A percentile compares a stretch with the other conserved stretches of the same genome.
Evolutionary conservation across 2,329 filamentous ascomycete species (phyloP).

Genomic region (Hypoxylon sp.): DNA sequence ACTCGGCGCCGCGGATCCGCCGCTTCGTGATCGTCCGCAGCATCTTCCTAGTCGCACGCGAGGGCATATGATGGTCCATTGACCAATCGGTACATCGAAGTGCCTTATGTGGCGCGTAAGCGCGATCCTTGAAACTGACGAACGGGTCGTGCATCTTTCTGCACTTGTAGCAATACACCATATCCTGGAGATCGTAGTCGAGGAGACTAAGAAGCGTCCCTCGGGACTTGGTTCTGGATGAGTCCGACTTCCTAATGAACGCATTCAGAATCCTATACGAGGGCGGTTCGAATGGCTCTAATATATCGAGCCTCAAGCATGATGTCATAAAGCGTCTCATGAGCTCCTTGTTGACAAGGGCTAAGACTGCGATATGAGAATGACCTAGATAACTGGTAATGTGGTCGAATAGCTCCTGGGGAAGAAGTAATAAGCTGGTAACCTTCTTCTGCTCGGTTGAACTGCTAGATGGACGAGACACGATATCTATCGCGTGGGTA

Average conservation of each 20-base stretch:
- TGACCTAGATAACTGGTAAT: constrained; percentile 36
- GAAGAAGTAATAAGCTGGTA: constrained; percentile 33
- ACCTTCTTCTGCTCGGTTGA: constrained; percentile 4
- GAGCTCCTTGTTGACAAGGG: constrained; percentile 42
- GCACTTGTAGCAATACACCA: constrained; percentile 43
- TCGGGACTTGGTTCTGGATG: constrained; percentile 30
- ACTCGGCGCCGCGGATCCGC: constrained; percentile 32
- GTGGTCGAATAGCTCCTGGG: constrained; percentile 41
- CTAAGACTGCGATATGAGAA: constrained; percentile 35
- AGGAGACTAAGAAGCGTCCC: constrained; percentile 36
- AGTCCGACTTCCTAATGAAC: constrained; percentile 28
- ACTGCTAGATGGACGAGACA: neutral
- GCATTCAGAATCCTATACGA: constrained; percentile 26
- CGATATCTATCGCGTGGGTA: neutral
- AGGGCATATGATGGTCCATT: constrained; percentile 40
- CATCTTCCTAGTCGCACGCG: constrained; percentile 38
- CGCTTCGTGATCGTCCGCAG: constrained; percentile 40
- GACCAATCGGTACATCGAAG: constrained; percentile 34
- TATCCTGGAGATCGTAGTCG: constrained; percentile 37
- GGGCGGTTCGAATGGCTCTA: constrained; percentile 6
- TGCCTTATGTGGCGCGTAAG: constrained; percentile 33
- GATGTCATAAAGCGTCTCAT: constrained; percentile 34
- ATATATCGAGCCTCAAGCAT: constrained; percentile 2
- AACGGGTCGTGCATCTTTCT: constrained; percentile 39
- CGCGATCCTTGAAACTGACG: constrained; percentile 33